Percentiles rank a stretch among this genome's conserved stretches.
These are phyloP conservation scores for Chlamydomonas applanata DNA, from an alignment of 139 green algal species.

Conservation along the genomic window DNA sequence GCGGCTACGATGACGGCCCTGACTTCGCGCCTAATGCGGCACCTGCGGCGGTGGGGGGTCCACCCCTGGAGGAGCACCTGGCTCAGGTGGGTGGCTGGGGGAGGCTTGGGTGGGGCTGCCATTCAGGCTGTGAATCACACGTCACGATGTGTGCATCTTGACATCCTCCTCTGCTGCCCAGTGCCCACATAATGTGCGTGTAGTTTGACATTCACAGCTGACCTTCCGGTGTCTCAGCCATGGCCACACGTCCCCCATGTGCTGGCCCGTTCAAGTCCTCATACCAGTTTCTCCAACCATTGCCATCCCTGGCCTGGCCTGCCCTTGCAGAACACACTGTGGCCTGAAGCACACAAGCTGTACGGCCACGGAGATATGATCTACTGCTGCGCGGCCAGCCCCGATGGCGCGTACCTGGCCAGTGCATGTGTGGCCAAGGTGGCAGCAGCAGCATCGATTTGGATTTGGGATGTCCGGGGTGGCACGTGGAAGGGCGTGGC, in stretches of 20 bases:
- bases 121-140: no score
- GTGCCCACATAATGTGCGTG: no score
- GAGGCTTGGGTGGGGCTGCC: neutral
- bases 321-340: slow-evolving; percentile 77
- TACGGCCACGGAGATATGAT: slow-evolving; percentile 96
- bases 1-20: slow-evolving; percentile 66
- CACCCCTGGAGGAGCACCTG: slow-evolving; percentile 93
- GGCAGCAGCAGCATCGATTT: slow-evolving; percentile 44
- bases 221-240: no score
- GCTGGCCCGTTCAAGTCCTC: no score
- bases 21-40: slow-evolving; percentile 73
- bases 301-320: no score
- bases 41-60: slow-evolving; percentile 53
- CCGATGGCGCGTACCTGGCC: slow-evolving; percentile 60
- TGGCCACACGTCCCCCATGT: no score
- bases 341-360: slow-evolving; percentile 91
- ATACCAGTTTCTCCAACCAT: no score
- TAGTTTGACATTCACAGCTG: no score
- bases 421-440: slow-evolving; percentile 67
- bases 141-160: no score
- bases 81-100: slow-evolving; percentile 18
- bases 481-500: slow-evolving; percentile 35
- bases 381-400: slow-evolving; percentile 63
- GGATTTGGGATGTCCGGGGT: slow-evolving; percentile 30
- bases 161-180: no score